These are phyloP conservation scores for Fraxinus excelsior DNA, from an alignment of 257 asterid genomes.

Conservation along the genomic window DNA sequence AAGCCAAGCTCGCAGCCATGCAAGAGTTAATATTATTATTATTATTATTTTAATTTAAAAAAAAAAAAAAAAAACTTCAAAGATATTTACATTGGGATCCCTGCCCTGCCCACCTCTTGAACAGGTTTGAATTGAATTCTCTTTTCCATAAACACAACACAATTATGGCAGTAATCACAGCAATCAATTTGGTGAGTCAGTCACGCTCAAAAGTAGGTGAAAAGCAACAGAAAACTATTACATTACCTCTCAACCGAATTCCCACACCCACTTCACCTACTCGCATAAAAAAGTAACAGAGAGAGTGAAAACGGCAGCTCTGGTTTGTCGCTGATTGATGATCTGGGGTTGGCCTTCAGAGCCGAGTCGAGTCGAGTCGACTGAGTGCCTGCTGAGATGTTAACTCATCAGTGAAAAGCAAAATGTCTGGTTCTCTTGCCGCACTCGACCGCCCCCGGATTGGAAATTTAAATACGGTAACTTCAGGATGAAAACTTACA, in stretches of 20 bases:
- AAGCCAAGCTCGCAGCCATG: too few species aligned
- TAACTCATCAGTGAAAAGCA: not conserved
- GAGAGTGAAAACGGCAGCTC: not conserved
- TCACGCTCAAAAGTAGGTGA: conserved; percentile 10
- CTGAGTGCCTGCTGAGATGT: conserved; percentile 16
- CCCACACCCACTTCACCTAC: conserved; percentile 4
- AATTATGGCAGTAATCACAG: conserved; percentile 6
- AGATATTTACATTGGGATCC: too few species aligned
- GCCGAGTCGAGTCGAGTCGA: conserved; percentile 17
- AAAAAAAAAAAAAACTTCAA: too few species aligned
- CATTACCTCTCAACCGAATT: conserved; percentile 4
- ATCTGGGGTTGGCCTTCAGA: too few species aligned
- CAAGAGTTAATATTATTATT: too few species aligned
- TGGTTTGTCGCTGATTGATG: conserved; percentile 15
- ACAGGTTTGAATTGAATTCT: too few species aligned
- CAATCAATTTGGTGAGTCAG: conserved; percentile 4
- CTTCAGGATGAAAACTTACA: not conserved
- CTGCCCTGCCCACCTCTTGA: too few species aligned
- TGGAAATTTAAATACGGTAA: conserved; percentile 48
- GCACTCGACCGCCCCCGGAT: conserved; percentile 46
- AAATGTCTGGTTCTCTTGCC: conserved; percentile 44
- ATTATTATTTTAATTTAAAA: too few species aligned
- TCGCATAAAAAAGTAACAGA: not conserved
- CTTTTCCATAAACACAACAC: not conserved
- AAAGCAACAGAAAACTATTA: conserved; percentile 2